A percentile compares a stretch with the other conserved stretches of the same genome.
These are phyloP conservation scores for Bodo saltans DNA, from an alignment of 78 protist genomes.

Conservation along the genomic window DNA sequence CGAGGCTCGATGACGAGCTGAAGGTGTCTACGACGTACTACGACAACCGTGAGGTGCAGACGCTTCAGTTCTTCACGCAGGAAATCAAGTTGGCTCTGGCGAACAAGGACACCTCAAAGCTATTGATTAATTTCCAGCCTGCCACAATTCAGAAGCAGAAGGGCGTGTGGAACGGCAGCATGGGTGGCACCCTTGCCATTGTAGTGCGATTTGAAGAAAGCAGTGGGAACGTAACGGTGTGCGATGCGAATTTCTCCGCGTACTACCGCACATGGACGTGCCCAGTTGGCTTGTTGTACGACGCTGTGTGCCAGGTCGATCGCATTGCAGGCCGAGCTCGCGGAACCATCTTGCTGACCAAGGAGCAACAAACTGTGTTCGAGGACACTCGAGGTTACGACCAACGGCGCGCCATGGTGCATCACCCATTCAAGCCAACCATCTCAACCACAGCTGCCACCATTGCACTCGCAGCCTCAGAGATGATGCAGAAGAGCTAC, in stretches of 20 bases:
- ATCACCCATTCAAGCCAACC: constrained; percentile 13
- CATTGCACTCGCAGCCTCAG: not conserved
- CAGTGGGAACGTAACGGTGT: not conserved
- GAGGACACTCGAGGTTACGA: not conserved
- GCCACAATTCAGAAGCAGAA: not conserved
- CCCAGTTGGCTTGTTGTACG: not conserved
- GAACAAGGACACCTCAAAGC: not conserved
- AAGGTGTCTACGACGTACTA: not conserved
- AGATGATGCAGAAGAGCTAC: not conserved
- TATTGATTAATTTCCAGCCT: not conserved
- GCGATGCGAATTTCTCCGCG: not conserved
- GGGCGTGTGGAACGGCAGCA: not conserved
- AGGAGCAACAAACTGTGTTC: not conserved
- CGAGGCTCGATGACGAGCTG: not conserved
- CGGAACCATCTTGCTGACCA: not conserved
- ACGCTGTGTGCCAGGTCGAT: not conserved
- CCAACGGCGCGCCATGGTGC: not conserved
- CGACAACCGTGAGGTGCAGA: not conserved
- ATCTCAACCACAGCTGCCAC: not conserved
- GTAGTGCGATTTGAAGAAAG: not conserved
- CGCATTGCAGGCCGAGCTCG: not conserved
- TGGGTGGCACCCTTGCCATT: not conserved
- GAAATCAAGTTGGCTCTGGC: not conserved
- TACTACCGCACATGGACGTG: not conserved
- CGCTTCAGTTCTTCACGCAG: not conserved